These are phyloP conservation scores for Ilex paraguariensis DNA, from an alignment of 305 asterid genomes.

Conservation along the genomic window DNA sequence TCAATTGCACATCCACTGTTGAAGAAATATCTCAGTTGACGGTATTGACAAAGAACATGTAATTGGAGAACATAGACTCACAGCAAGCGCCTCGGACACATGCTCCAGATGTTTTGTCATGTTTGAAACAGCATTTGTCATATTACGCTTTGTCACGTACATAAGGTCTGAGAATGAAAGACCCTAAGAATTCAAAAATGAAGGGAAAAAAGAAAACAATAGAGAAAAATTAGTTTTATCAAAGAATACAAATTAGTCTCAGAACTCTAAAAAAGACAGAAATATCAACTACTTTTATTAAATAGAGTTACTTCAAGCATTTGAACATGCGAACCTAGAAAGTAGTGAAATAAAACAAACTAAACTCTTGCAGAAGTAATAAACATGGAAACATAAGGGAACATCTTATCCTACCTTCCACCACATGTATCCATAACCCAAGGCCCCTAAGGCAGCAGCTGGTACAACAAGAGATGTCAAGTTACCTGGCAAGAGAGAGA, in stretches of 20 bases:
- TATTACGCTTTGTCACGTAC: conserved; percentile 75
- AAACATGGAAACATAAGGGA: conserved; percentile 1
- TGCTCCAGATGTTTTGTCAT: conserved; percentile 73
- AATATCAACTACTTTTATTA: conserved; percentile 3
- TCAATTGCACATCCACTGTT: not conserved
- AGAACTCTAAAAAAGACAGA: conserved; percentile 2
- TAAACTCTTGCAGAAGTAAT: not conserved
- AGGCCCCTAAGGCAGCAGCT: conserved; percentile 70
- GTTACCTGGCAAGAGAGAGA: conserved; percentile 40
- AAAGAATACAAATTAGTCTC: not conserved
- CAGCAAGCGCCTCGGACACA: conserved; percentile 81
- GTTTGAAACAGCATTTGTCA: conserved; percentile 79
- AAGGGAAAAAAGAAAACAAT: not conserved
- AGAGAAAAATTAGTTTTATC: not conserved
- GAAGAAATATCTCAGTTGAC: not conserved
- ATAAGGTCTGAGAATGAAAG: conserved; percentile 79
- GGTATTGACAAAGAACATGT: not conserved
- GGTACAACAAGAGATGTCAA: conserved; percentile 50
- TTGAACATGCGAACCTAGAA: too few species aligned
- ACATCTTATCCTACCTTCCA: conserved; percentile 66
- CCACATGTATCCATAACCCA: conserved; percentile 98
- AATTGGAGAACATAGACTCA: conserved; percentile 28
- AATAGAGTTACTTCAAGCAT: too few species aligned
- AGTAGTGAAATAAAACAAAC: too few species aligned
- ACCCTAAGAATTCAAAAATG: conserved; percentile 38